Evolutionary conservation across 2,329 filamentous ascomycete genomes (phyloP).

Genomic region (Ceratocystis albifundus): DNA sequence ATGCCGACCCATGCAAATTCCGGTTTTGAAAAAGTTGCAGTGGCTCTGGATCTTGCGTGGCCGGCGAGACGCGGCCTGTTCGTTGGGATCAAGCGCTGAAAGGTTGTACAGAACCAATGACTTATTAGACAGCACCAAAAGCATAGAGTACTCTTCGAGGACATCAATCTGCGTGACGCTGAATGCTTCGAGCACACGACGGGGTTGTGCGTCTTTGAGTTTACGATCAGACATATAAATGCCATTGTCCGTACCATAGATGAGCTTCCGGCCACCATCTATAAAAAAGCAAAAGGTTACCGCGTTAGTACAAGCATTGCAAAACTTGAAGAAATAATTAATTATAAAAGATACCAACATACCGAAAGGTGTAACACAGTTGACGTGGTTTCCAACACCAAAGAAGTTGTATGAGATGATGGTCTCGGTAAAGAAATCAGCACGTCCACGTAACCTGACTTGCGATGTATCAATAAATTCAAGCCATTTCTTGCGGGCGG

Average conservation of each 20-base stretch:
- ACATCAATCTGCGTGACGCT: constrained; percentile 93
- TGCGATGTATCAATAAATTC: constrained; percentile 90
- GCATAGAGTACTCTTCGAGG: constrained; percentile 83
- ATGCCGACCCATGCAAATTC: constrained; percentile 86
- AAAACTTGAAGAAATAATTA: no score
- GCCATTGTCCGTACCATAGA: constrained; percentile 88
- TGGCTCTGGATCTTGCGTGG: constrained; percentile 95
- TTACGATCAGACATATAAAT: constrained; percentile 88
- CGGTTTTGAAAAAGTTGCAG: constrained; percentile 96
- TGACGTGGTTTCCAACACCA: constrained; percentile 64
- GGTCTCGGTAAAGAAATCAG: constrained; percentile 76
- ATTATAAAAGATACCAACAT: constrained; percentile 32
- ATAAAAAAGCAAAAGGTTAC: constrained; percentile 4
- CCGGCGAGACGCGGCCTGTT: constrained; percentile 67
- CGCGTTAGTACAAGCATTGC: constrained; percentile 23
- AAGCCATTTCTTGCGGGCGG: constrained; percentile 89
- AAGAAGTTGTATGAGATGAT: constrained; percentile 51
- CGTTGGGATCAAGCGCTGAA: constrained; percentile 72
- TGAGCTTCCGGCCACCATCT: constrained; percentile 90
- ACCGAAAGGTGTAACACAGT: constrained; percentile 88
- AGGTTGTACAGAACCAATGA: constrained; percentile 81
- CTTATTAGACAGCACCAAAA: constrained; percentile 87
- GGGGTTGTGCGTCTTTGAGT: constrained; percentile 69
- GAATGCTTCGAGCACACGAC: constrained; percentile 71
- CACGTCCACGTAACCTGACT: constrained; percentile 70